These are phyloP conservation scores for Chrysophaeum taylorii DNA, from an alignment of 352 stramenopile genomes.

Conservation along the genomic window DNA sequence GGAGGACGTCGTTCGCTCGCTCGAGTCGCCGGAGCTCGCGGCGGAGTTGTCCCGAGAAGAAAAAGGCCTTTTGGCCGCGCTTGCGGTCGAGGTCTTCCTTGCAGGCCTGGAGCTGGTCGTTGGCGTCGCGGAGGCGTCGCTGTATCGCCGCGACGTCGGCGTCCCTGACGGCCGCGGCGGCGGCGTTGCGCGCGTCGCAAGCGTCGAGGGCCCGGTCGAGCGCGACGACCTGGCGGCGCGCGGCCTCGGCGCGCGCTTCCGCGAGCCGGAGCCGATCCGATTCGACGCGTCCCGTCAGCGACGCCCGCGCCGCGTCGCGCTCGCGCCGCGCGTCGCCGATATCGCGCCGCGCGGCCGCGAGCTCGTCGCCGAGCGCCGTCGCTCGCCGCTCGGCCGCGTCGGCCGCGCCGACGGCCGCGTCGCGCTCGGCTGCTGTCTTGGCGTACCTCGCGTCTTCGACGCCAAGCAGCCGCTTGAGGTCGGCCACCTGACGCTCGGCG, in stretches of 20 bases:
- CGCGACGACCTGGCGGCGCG: background rate
- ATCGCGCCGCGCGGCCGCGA: no score
- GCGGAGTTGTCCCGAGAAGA: background rate
- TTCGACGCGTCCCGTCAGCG: background rate
- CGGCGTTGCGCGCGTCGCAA: background rate
- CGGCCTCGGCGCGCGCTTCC: background rate
- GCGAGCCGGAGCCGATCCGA: background rate
- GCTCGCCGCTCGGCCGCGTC: background rate
- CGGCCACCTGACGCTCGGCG: background rate
- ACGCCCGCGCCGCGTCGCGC: background rate
- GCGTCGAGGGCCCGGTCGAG: background rate
- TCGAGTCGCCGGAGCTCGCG: constrained; percentile 1
- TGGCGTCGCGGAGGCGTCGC: background rate
- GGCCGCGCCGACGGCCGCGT: background rate
- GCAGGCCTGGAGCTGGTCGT: background rate
- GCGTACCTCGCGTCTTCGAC: background rate
- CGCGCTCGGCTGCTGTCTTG: background rate
- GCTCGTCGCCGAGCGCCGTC: background rate
- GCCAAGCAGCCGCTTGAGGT: background rate
- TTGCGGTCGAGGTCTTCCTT: background rate
- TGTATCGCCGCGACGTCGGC: no score
- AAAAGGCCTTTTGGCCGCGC: background rate
- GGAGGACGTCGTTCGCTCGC: background rate
- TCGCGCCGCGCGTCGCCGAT: background rate
- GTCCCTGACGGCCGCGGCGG: no score